Conservation (phyloP, 352 stramenopile genomes). For the Albugo laibachii region DNA sequence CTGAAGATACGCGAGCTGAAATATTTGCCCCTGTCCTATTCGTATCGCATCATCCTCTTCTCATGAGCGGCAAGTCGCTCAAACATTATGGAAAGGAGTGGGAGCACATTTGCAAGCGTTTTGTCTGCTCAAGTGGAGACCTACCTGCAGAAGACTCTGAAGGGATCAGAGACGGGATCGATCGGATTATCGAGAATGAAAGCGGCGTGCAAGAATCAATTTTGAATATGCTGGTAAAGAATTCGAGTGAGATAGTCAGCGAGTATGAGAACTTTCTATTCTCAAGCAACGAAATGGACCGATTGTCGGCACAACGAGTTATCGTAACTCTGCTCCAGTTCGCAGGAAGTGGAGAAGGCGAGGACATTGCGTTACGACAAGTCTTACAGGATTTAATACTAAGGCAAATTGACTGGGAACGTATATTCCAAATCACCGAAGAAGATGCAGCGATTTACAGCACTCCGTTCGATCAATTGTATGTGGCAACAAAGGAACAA, state of each 20-base stretch:
- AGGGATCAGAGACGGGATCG: constrained; percentile 39
- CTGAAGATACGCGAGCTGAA: constrained; percentile 12
- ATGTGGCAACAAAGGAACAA: constrained; percentile 32
- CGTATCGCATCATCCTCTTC: constrained; percentile 48
- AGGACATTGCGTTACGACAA: constrained; percentile 48
- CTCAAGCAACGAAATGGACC: constrained; percentile 21
- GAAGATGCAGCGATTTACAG: constrained; percentile 38
- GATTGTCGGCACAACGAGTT: constrained; percentile 40
- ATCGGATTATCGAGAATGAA: constrained; percentile 59
- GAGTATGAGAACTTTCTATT: constrained; percentile 20
- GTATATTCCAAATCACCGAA: constrained; percentile 28
- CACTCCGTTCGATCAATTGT: constrained; percentile 52
- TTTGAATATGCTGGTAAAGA: constrained; percentile 21
- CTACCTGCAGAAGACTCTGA: constrained; percentile 8
- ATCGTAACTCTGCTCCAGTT: constrained; percentile 58
- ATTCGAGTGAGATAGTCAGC: constrained; percentile 3
- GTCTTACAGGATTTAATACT: constrained; percentile 39
- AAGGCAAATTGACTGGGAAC: constrained; percentile 22
- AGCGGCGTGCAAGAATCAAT: constrained; percentile 36
- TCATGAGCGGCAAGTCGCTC: constrained; percentile 35
- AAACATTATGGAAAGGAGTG: constrained; percentile 39
- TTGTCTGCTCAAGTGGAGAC: constrained; percentile 14
- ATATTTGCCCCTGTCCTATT: constrained; percentile 35
- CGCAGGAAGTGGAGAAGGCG: constrained; percentile 54
- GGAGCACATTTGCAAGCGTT: constrained; percentile 34